These are phyloP conservation scores for Neurospora sp. DNA, from an alignment of 495 filamentous ascomycete genomes.

Conservation along the genomic window DNA sequence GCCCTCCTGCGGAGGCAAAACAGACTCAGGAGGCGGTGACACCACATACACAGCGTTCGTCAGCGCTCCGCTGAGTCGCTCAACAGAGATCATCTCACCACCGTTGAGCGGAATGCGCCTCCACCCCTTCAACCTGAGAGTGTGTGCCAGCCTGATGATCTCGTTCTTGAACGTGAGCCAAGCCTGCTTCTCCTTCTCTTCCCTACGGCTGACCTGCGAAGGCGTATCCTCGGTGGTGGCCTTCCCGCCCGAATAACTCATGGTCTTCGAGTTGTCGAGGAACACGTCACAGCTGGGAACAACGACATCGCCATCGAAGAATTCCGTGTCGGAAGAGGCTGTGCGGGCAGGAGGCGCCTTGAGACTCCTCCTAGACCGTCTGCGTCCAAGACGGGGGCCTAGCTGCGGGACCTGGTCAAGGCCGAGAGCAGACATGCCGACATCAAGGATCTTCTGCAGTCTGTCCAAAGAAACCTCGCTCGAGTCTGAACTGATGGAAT, in stretches of 20 bases:
- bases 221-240: conserved; percentile 38
- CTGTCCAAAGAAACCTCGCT: conserved; percentile 54
- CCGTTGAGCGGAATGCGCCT: conserved; percentile 59
- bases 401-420: conserved; percentile 26
- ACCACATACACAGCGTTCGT: conserved; percentile 97
- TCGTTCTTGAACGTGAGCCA: conserved; percentile 82
- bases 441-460: conserved; percentile 61
- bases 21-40: conserved; percentile 57
- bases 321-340: conserved; percentile 72
- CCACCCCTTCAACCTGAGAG: conserved; percentile 82
- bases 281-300: conserved; percentile 69
- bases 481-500: conserved; percentile 44
- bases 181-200: conserved; percentile 56
- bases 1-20: conserved; percentile 20
- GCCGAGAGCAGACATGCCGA: conserved; percentile 40
- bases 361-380: conserved; percentile 23
- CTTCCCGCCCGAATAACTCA: conserved; percentile 58
- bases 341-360: conserved; percentile 18
- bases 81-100: conserved; percentile 61
- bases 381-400: conserved; percentile 20
- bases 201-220: conserved; percentile 28
- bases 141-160: conserved; percentile 82
- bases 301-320: conserved; percentile 55
- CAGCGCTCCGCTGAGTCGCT: conserved; percentile 82
- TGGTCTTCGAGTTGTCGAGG: conserved; percentile 80